phyloP scores from a whole-genome alignment of 805 yeast species.

The Kodamaea sagamina region DNA sequence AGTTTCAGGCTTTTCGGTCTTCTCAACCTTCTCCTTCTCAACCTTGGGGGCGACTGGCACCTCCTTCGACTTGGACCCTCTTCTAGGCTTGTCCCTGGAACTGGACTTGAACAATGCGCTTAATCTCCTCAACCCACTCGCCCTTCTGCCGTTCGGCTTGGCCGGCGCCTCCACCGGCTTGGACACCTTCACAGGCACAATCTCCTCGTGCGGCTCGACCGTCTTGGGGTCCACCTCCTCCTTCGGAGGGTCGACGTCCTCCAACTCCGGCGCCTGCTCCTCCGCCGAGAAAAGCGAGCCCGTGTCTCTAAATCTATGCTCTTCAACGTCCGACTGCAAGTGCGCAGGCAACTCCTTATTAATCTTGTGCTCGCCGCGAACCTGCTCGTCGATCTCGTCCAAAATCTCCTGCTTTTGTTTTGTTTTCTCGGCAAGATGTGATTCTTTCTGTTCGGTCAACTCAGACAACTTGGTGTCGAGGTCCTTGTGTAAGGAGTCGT shows the following conservation, averaged over 20 bases:
- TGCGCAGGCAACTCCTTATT: constrained; percentile 56
- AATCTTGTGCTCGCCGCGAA: constrained; percentile 51
- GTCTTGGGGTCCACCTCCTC: constrained; percentile 12
- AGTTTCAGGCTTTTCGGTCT: constrained; percentile 1
- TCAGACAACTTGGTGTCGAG: constrained; percentile 47
- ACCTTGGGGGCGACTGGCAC: constrained; percentile 7
- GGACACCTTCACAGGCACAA: constrained; percentile 10
- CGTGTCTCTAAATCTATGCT: constrained; percentile 38
- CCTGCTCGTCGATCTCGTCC: constrained; percentile 31
- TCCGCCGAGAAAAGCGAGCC: constrained; percentile 41
- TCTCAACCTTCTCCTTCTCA: not conserved
- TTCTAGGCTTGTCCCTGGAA: constrained; percentile 8
- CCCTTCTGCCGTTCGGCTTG: constrained; percentile 10
- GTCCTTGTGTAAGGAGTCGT: constrained; percentile 31
- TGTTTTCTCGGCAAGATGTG: constrained; percentile 37
- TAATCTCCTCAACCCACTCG: constrained; percentile 24
- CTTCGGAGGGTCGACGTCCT: constrained; percentile 16
- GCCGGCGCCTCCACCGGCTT: constrained; percentile 12
- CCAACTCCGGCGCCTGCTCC: constrained; percentile 17
- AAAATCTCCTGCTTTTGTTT: constrained; percentile 37
- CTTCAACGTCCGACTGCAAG: constrained; percentile 40
- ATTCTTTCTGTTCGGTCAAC: constrained; percentile 42
- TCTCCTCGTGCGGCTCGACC: constrained; percentile 7
- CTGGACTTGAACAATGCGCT: constrained; percentile 19
- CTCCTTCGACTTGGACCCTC: constrained; percentile 6